Conservation (phyloP, 2,329 filamentous ascomycete genomes). For the Aspergillus niger region DNA sequence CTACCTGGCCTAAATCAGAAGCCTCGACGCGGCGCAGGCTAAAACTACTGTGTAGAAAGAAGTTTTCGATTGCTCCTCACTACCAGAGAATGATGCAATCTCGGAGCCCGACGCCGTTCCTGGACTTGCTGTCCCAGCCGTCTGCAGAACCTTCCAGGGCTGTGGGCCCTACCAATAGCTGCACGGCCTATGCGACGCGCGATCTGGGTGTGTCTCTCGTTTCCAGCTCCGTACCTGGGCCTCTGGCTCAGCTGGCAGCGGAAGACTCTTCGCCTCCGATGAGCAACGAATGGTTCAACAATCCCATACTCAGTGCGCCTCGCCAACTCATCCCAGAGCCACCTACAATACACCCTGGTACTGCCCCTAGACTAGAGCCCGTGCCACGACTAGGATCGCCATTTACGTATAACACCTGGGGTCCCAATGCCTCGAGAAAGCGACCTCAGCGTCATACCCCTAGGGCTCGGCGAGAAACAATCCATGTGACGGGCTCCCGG, state of each 20-base stretch:
- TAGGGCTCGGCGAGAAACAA: conserved; percentile 44
- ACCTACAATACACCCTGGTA: conserved; percentile 19
- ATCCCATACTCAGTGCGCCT: conserved; percentile 26
- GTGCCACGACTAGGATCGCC: conserved; percentile 52
- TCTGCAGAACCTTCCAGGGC: conserved; percentile 30
- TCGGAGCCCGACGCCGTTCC: conserved; percentile 62
- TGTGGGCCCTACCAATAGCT: conserved; percentile 25
- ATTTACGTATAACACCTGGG: conserved; percentile 54
- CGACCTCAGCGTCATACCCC: conserved; percentile 34
- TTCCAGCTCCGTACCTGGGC: conserved; percentile 42
- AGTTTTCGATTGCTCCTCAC: conserved; percentile 63
- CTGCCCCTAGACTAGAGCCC: conserved; percentile 23
- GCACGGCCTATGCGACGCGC: conserved; percentile 44
- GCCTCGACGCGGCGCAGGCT: conserved; percentile 60
- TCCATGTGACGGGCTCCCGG: conserved; percentile 47
- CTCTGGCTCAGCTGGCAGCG: conserved; percentile 37
- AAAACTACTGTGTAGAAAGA: conserved; percentile 61
- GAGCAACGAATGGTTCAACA: conserved; percentile 41
- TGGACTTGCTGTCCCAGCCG: conserved; percentile 39
- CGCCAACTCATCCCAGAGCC: conserved; percentile 9
- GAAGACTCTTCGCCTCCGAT: conserved; percentile 28
- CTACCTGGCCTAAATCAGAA: conserved; percentile 59
- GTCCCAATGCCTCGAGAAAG: conserved; percentile 43
- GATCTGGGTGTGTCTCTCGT: conserved; percentile 50
- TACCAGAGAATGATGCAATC: conserved; percentile 64